Evolutionary conservation across 2,329 filamentous ascomycete genomes (phyloP), one percentile per base, ranked within the genome.

Genomic region (Sordariomycetes sp.): DNA sequence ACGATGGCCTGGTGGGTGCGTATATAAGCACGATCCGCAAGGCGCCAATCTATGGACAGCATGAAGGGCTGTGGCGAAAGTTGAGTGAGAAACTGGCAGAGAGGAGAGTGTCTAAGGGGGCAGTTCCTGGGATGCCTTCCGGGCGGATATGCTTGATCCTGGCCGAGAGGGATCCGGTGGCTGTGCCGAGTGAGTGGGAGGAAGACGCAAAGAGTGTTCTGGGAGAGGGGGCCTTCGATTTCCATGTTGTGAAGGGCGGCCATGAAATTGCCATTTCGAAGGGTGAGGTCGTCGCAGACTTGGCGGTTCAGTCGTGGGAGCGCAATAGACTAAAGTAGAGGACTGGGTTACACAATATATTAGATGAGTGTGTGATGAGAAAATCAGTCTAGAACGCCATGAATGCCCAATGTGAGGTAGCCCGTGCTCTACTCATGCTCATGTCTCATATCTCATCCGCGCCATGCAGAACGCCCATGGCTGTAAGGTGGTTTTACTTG

Each of bases 1-100:
- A 88, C 50, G 48, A 53, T 2, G 84, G 82, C 0, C 88, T 86
- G 46, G 62, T 86, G 6, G 63, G 65, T 3, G 72, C 82, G 0
- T 87, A 87, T 47, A 70, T 86, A 46, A 82, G 75, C 37, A 77
- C 72, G 21, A 80, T 90, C 43, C 69, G 77, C 14, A 59, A 82
- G 46, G 79, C 78, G 3, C 85, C 84, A 0, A 76, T 88, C 17
- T 74, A 79, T 40, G 68, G 70, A 10, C 71, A 81, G 42, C 49
- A 53, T 21, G 62, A 65, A 9, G 62, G 62, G 25, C 64, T 75
- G 26, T 90, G 82, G 83, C 50, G n/a, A 28, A n/a, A 14, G 54
- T 57, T 9, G 50, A 51, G 30, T 57, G 67, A 43, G 63, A 18
- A 27, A 4, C 24, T 38, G 18, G 21, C 16, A 9, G 36, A 38